A percentile compares a stretch with the other conserved stretches of the same genome.
phyloP scores from a whole-genome alignment of 148 eudicot genomes.

The Spergularia marina region DNA sequence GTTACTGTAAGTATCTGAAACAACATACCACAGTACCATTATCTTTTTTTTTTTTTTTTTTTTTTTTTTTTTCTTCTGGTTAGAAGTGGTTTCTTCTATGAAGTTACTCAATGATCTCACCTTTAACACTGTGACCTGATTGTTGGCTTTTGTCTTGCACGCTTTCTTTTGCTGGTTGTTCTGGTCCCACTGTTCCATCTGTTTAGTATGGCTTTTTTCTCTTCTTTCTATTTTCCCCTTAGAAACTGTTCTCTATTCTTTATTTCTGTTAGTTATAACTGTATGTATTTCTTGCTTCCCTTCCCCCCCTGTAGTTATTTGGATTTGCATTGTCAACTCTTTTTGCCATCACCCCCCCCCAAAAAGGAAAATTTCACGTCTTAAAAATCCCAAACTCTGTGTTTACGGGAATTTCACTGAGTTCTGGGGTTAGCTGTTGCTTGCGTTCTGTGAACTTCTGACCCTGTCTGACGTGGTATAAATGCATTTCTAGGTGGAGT shows the following conservation, averaged over 20 bases:
- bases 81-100: neutral
- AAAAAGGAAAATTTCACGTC: neutral
- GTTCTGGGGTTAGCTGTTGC: neutral
- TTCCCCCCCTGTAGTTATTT: neutral
- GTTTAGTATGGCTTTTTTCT: neutral
- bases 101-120: neutral
- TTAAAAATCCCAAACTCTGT: neutral
- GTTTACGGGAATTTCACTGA: neutral
- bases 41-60: neutral
- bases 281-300: neutral
- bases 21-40: neutral
- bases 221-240: no score
- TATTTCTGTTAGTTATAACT: neutral
- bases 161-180: neutral
- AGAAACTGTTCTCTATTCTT: no score
- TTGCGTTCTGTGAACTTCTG: neutral
- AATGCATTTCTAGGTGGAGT: slow-evolving; percentile 67
- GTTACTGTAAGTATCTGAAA: slow-evolving; percentile 62
- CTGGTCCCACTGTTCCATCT: neutral
- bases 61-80: neutral
- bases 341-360: neutral
- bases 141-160: neutral
- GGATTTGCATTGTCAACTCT: neutral
- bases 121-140: neutral
- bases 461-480: slow-evolving; percentile 4